phyloP scores from a whole-genome alignment of 1,139 yeast genomes.

The Debaryomyces nepalensis region DNA sequence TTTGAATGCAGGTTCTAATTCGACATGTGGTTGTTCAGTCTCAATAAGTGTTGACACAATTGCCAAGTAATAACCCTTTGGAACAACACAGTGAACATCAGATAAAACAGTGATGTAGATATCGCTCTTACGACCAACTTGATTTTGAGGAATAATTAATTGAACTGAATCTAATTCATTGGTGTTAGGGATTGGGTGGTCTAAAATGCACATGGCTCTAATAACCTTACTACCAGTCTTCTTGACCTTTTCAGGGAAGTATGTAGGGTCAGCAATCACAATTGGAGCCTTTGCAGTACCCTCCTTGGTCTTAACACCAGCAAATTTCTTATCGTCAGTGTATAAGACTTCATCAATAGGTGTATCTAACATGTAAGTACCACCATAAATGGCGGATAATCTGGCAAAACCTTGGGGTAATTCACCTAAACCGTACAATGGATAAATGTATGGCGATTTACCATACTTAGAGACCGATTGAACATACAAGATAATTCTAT shows the following conservation, averaged over 20 bases:
- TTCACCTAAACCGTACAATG: constrained; percentile 96
- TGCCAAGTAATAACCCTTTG: constrained; percentile 89
- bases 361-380: constrained; percentile 97
- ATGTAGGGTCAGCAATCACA: constrained; percentile 97
- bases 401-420: constrained; percentile 98
- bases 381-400: constrained; percentile 95
- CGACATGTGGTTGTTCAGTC: constrained; percentile 91
- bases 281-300: constrained; percentile 92
- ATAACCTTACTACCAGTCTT: constrained; percentile 87
- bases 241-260: constrained; percentile 88
- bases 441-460: constrained; percentile 94
- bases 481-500: constrained; percentile 82
- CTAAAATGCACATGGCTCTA: constrained; percentile 91
- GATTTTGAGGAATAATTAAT: constrained; percentile 95
- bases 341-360: constrained; percentile 90
- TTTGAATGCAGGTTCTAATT: constrained; percentile 93
- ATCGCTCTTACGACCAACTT: constrained; percentile 90
- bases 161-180: constrained; percentile 87
- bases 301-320: constrained; percentile 88
- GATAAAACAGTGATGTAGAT: constrained; percentile 93
- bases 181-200: constrained; percentile 88
- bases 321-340: constrained; percentile 66
- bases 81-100: constrained; percentile 87
- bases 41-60: constrained; percentile 94
- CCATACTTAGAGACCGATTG: constrained; percentile 95